Percentiles rank a stretch among this genome's conserved stretches.
These are phyloP conservation scores for Exserohilum turcica DNA, from an alignment of 2,329 filamentous ascomycete species.

Conservation along the genomic window DNA sequence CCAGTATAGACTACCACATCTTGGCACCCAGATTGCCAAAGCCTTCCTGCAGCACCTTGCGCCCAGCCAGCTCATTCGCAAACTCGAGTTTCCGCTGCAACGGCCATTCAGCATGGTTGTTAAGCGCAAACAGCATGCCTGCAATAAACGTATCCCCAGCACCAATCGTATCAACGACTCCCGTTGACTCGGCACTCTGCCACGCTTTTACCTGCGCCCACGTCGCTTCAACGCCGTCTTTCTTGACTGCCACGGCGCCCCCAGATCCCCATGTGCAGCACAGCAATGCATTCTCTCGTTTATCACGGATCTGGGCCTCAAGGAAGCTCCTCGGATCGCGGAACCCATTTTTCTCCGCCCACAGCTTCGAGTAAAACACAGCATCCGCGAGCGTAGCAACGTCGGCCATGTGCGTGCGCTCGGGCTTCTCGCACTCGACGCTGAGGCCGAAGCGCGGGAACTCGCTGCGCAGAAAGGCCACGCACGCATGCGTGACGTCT, in stretches of 20 bases:
- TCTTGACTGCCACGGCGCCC: constrained; percentile 57
- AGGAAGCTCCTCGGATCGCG: constrained; percentile 40
- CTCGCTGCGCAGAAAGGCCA: constrained; percentile 57
- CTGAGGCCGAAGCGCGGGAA: constrained; percentile 60
- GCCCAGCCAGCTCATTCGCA: constrained; percentile 69
- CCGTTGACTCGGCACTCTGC: not conserved
- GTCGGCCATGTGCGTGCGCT: constrained; percentile 62
- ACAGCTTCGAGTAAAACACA: constrained; percentile 74
- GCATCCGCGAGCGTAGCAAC: constrained; percentile 69
- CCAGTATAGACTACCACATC: constrained; percentile 6
- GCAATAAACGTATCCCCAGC: constrained; percentile 79
- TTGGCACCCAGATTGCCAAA: constrained; percentile 51
- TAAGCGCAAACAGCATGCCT: constrained; percentile 68
- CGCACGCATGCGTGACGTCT: constrained; percentile 64
- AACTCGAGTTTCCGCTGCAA: constrained; percentile 59
- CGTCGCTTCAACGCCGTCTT: constrained; percentile 7
- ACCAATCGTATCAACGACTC: constrained; percentile 64
- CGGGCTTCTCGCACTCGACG: constrained; percentile 74
- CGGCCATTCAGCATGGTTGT: constrained; percentile 59
- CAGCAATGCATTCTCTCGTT: constrained; percentile 52
- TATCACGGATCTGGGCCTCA: constrained; percentile 19
- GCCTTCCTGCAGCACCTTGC: constrained; percentile 70
- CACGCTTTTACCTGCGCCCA: constrained; percentile 17
- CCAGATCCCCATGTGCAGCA: constrained; percentile 66
- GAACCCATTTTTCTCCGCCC: constrained; percentile 60